A percentile compares a stretch with the other conserved stretches of the same genome.
phyloP scores from a whole-genome alignment of 2,329 filamentous ascomycete species.

The Zopfia rhizophila region DNA sequence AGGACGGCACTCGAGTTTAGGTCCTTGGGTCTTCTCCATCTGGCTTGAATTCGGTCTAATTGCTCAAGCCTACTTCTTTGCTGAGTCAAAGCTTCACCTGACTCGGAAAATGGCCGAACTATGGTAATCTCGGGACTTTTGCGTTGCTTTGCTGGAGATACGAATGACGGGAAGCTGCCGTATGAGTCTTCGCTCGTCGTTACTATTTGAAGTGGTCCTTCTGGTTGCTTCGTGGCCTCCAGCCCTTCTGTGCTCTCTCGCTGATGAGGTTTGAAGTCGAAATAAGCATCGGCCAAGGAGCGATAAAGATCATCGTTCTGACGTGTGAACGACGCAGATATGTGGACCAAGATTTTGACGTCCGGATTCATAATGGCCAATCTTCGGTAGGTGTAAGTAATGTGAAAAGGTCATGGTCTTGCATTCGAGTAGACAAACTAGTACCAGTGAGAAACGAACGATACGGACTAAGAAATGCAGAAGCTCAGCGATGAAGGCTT shows the following conservation, averaged over 20 bases:
- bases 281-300: slow-evolving; percentile 54
- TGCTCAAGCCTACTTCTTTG: slow-evolving; percentile 35
- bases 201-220: slow-evolving; percentile 13
- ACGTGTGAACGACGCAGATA: slow-evolving; percentile 55
- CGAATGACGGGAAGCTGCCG: slow-evolving; percentile 45
- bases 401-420: slow-evolving; percentile 1
- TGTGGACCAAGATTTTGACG: slow-evolving; percentile 58
- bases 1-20: slow-evolving; percentile 15
- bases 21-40: slow-evolving; percentile 32
- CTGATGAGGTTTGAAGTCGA: slow-evolving; percentile 42
- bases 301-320: slow-evolving; percentile 55
- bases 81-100: slow-evolving; percentile 15
- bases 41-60: slow-evolving; percentile 37
- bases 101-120: no score
- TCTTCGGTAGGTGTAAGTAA: slow-evolving; percentile 6
- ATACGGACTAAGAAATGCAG: no score
- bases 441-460: no score
- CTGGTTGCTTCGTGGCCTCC: neutral
- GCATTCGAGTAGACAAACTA: slow-evolving; percentile 1
- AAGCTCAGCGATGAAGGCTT: no score
- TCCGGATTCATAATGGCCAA: slow-evolving; percentile 15
- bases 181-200: slow-evolving; percentile 40
- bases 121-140: no score
- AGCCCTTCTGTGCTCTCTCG: slow-evolving; percentile 1
- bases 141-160: slow-evolving; percentile 24